Conservation (phyloP, 2,329 filamentous ascomycete genomes). For the Fusarium musae region DNA sequence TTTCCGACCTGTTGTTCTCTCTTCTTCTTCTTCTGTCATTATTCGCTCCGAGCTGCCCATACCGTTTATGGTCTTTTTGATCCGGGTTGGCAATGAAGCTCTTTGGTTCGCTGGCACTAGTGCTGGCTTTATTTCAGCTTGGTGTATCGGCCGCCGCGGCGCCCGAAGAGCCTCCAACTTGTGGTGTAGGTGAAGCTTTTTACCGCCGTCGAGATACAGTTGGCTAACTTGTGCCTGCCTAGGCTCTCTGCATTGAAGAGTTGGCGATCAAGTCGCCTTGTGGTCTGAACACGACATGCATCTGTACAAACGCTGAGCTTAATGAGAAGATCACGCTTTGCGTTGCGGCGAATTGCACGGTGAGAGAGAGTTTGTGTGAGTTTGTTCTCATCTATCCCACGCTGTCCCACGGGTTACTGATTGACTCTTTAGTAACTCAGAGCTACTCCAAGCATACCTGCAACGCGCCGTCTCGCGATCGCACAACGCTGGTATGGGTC, state of each 20-base stretch:
- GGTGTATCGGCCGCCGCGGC: constrained; percentile 21
- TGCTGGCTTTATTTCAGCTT: constrained; percentile 22
- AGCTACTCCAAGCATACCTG: constrained; percentile 19
- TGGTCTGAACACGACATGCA: constrained; percentile 11
- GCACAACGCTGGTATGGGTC: constrained; percentile 12
- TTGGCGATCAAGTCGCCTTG: constrained; percentile 15
- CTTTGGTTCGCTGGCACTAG: neutral
- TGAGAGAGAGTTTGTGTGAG: constrained; percentile 7
- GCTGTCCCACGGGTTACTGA: neutral
- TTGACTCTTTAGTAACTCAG: neutral
- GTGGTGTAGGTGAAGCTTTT: constrained; percentile 12
- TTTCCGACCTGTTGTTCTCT: neutral
- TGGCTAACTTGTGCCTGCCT: neutral
- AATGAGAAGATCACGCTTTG: constrained; percentile 13
- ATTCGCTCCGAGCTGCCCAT: neutral
- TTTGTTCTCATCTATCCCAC: fast-evolving
- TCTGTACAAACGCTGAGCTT: constrained; percentile 19
- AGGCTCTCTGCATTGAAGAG: constrained; percentile 6
- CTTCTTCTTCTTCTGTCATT: neutral
- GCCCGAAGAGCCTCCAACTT: constrained; percentile 21
- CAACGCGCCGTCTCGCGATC: constrained; percentile 8
- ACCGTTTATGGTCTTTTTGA: neutral
- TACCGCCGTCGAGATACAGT: fast-evolving
- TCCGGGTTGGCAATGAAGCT: constrained; percentile 26
- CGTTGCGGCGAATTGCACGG: constrained; percentile 3